A percentile compares a stretch with the other conserved stretches of the same genome.
phyloP scores from a whole-genome alignment of 2,329 filamentous ascomycete species.

The Colletotrichum shisoi region DNA sequence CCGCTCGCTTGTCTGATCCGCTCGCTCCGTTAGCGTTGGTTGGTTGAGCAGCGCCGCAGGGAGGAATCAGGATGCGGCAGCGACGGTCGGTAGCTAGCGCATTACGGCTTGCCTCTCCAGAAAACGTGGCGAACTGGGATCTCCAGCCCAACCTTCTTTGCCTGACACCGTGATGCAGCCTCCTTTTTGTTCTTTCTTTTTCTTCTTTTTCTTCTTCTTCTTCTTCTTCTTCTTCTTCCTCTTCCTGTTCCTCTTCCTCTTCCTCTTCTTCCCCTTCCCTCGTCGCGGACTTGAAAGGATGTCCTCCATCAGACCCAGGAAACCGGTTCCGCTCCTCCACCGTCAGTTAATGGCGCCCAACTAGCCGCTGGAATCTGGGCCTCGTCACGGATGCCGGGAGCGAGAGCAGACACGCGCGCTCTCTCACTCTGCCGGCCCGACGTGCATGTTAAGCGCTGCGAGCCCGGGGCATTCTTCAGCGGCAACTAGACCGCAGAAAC shows the following conservation, averaged over 20 bases:
- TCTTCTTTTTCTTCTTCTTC: not conserved
- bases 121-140: conserved; percentile 37
- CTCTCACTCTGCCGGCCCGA: no score
- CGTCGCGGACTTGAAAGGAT: no score
- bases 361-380: not conserved
- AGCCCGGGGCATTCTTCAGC: not conserved
- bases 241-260: not conserved
- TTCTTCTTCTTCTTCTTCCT: no score
- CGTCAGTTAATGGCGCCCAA: conserved; percentile 15
- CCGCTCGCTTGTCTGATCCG: no score
- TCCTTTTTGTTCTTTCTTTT: not conserved
- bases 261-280: not conserved
- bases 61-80: not conserved
- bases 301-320: not conserved
- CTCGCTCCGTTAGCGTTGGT: not conserved
- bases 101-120: conserved; percentile 4
- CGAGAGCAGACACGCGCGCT: not conserved
- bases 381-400: not conserved
- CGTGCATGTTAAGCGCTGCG: no score
- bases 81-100: not conserved
- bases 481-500: not conserved
- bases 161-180: not conserved
- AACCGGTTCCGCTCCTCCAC: conserved; percentile 8
- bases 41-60: not conserved
- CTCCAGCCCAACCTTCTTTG: not conserved